Evolutionary conservation across 2,329 filamentous ascomycete species (phyloP).

Genomic region (Talaromyces sp.): DNA sequence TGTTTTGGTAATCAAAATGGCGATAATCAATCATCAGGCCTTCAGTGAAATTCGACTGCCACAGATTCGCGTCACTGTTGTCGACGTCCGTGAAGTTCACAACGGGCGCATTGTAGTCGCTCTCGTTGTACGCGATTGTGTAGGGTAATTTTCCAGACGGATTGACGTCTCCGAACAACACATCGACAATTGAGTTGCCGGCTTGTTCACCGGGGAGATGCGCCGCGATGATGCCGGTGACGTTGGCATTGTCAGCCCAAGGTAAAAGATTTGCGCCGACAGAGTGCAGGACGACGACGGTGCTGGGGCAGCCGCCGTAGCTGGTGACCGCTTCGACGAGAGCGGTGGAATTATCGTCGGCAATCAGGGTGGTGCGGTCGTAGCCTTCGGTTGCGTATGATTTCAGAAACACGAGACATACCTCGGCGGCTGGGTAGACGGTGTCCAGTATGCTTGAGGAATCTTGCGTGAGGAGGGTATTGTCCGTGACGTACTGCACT

Average conservation of each 20-base stretch:
- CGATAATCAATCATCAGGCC: constrained; percentile 55
- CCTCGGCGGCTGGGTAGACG: constrained; percentile 39
- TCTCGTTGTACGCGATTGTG: constrained; percentile 18
- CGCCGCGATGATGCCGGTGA: constrained; percentile 65
- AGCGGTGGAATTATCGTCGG: constrained; percentile 43
- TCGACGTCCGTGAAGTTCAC: constrained; percentile 14
- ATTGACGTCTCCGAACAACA: constrained; percentile 60
- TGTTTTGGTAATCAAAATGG: constrained; percentile 49
- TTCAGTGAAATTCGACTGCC: constrained; percentile 46
- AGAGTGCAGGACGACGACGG: constrained; percentile 66
- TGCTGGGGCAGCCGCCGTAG: constrained; percentile 43
- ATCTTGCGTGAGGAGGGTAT: constrained; percentile 29
- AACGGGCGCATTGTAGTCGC: constrained; percentile 48
- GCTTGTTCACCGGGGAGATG: constrained; percentile 70
- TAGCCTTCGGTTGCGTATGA: constrained; percentile 46
- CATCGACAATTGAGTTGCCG: constrained; percentile 64
- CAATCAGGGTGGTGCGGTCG: constrained; percentile 40
- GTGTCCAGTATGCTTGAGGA: not conserved
- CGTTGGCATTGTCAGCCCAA: constrained; percentile 56
- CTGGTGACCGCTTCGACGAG: constrained; percentile 42
- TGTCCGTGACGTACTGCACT: constrained; percentile 41
- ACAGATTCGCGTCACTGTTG: constrained; percentile 46
- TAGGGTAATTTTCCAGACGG: constrained; percentile 64
- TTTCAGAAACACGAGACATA: constrained; percentile 60
- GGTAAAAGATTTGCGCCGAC: constrained; percentile 68